Evolutionary conservation across 495 filamentous ascomycete genomes (phyloP).

Genomic region (Tirmania nivea): DNA sequence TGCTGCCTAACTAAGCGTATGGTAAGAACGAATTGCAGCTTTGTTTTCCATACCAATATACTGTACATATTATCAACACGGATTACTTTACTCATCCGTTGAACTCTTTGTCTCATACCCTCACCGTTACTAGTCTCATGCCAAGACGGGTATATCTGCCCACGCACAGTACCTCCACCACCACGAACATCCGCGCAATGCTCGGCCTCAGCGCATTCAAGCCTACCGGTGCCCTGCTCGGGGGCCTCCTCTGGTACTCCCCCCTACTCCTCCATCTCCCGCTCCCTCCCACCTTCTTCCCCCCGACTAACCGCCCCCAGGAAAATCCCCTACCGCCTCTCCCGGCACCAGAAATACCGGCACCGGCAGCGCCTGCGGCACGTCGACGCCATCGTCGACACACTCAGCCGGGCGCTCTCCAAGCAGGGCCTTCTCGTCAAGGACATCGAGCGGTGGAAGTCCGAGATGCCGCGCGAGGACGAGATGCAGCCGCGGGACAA

Average conservation of each 20-base stretch:
- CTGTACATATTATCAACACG: too few relatives aligned
- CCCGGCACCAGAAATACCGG: conserved; percentile 66
- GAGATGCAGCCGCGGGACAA: conserved; percentile 96
- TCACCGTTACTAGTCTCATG: too few relatives aligned
- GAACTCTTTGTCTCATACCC: too few relatives aligned
- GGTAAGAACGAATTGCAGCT: too few relatives aligned
- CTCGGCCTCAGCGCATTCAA: conserved; percentile 49
- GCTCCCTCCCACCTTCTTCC: too few relatives aligned
- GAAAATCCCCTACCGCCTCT: conserved; percentile 35
- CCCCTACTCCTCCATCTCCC: too few relatives aligned
- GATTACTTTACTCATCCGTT: too few relatives aligned
- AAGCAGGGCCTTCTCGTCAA: conserved; percentile 40
- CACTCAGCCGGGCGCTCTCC: conserved; percentile 54
- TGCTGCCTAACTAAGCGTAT: too few relatives aligned
- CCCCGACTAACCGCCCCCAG: too few relatives aligned
- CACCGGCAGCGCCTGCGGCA: conserved; percentile 67
- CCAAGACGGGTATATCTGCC: too few relatives aligned
- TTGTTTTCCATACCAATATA: too few relatives aligned
- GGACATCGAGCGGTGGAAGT: conserved; percentile 68
- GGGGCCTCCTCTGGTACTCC: conserved; percentile 76
- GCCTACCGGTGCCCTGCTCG: conserved; percentile 48
- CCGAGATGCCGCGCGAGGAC: conserved; percentile 83
- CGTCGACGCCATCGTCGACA: conserved; percentile 65
- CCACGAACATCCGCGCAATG: conserved; percentile 35
- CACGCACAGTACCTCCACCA: too few relatives aligned